Evolutionary conservation across 2,329 filamentous ascomycete genomes (phyloP).

Genomic region (Chaetomium globosum): DNA sequence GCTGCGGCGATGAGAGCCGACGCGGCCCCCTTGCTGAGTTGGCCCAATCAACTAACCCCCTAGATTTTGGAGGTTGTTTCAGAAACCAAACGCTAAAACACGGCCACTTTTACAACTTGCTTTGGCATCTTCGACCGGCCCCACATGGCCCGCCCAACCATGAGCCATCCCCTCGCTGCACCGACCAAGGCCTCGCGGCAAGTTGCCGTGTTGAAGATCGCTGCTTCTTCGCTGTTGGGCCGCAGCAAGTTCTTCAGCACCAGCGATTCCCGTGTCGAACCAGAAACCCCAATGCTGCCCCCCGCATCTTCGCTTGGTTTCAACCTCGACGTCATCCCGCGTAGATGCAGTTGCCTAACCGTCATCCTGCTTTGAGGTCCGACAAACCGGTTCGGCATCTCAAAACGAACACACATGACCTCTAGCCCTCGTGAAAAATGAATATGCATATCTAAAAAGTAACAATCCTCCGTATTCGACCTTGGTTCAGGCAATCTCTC

Average conservation of each 20-base stretch:
- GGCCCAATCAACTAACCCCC: not conserved
- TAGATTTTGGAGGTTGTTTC: constrained; percentile 11
- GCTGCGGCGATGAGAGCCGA: not conserved
- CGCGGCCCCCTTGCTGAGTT: not conserved
- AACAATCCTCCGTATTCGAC: not conserved
- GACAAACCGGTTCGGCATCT: constrained; percentile 4
- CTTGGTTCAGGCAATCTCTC: not conserved
- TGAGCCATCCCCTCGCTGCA: not conserved
- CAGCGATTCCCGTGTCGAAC: not conserved
- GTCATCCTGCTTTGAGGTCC: not conserved
- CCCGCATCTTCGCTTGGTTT: constrained; percentile 5
- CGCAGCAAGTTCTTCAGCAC: constrained; percentile 2
- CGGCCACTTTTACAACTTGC: not conserved
- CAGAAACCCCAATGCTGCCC: not conserved
- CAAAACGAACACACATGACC: constrained; percentile 1
- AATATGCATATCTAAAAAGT: not conserved
- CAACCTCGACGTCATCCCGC: constrained; percentile 16
- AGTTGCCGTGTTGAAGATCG: constrained; percentile 11
- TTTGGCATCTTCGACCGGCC: constrained; percentile 2
- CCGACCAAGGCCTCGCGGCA: not conserved
- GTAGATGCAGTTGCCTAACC: constrained; percentile 4
- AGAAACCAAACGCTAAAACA: constrained; percentile 12
- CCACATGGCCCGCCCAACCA: not conserved
- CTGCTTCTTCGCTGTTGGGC: constrained; percentile 8
- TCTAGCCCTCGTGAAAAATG: not conserved